A percentile compares a stretch with the other conserved stretches of the same genome.
These are phyloP conservation scores for Plasmodium yoelii DNA, from an alignment of 169 alveolate species.

Conservation along the genomic window DNA sequence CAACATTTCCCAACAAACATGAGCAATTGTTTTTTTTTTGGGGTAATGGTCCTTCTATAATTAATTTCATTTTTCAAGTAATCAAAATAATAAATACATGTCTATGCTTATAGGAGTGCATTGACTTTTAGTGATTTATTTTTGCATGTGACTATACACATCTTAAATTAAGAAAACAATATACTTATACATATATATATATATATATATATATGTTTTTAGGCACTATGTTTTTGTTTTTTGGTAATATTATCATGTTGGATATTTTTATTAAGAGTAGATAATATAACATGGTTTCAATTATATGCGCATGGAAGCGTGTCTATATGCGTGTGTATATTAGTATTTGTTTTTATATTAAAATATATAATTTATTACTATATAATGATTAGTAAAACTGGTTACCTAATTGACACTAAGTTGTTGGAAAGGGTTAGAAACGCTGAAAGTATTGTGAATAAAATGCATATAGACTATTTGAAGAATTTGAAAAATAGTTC, in stretches of 20 bases:
- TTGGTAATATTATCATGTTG: slow-evolving; percentile 80
- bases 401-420: slow-evolving; percentile 79
- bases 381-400: slow-evolving; percentile 78
- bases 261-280: slow-evolving; percentile 77
- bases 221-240: slow-evolving; percentile 73
- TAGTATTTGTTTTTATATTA: slow-evolving; percentile 60
- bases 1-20: slow-evolving; percentile 86
- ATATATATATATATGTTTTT: slow-evolving; percentile 1
- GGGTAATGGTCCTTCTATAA: slow-evolving; percentile 87
- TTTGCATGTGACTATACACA: not conserved
- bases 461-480: slow-evolving; percentile 2
- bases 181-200: not conserved
- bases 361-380: slow-evolving; percentile 74
- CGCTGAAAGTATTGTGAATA: not conserved
- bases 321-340: slow-evolving; percentile 68
- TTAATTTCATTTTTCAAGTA: slow-evolving; percentile 77
- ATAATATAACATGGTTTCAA: slow-evolving; percentile 80
- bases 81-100: slow-evolving; percentile 15
- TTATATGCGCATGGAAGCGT: slow-evolving; percentile 77
- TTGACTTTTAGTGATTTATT: not conserved
- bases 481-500: not conserved
- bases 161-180: not conserved
- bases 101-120: not conserved
- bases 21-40: slow-evolving; percentile 86
- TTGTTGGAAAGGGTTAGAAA: slow-evolving; percentile 79